Evolutionary conservation across 148 eudicot species (phyloP).

Genomic region (Pouteria glomerata): DNA sequence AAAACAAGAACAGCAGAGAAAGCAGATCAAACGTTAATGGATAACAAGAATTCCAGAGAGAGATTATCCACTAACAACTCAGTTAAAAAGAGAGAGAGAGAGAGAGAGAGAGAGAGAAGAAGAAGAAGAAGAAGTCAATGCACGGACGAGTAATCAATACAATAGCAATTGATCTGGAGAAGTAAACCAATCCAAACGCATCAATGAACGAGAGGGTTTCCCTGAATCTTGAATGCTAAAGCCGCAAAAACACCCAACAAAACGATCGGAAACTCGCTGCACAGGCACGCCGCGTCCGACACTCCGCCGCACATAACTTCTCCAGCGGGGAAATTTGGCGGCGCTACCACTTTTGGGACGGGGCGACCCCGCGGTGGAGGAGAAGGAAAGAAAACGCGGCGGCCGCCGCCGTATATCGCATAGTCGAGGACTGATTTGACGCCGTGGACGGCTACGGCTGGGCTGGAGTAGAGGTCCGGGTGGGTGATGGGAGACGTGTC

Average conservation of each 20-base stretch:
- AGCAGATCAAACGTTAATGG: too few relatives aligned
- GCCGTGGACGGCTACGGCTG: slow-evolving; percentile 42
- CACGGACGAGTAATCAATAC: too few relatives aligned
- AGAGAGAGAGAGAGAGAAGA: too few relatives aligned
- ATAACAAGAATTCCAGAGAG: too few relatives aligned
- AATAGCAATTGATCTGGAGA: too few relatives aligned
- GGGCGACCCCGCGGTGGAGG: neutral
- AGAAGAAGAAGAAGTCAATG: too few relatives aligned
- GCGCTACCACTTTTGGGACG: neutral
- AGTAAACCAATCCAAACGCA: too few relatives aligned
- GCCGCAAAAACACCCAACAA: neutral
- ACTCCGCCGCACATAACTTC: neutral
- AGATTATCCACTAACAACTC: too few relatives aligned
- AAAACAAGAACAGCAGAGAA: too few relatives aligned
- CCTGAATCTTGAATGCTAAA: too few relatives aligned
- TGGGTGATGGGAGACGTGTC: slow-evolving; percentile 26
- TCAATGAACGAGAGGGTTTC: too few relatives aligned
- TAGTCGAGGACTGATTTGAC: slow-evolving; percentile 31
- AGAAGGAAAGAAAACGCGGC: neutral
- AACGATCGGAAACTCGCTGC: neutral
- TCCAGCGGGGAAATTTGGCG: neutral
- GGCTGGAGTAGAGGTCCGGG: slow-evolving; percentile 35
- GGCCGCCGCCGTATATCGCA: slow-evolving; percentile 6
- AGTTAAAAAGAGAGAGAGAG: too few relatives aligned
- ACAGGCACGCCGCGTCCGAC: neutral